A percentile compares a stretch with the other conserved stretches of the same genome.
These are phyloP conservation scores for Tarenaya hassleriana DNA, from an alignment of 345 rosid genomes.

Conservation along the genomic window DNA sequence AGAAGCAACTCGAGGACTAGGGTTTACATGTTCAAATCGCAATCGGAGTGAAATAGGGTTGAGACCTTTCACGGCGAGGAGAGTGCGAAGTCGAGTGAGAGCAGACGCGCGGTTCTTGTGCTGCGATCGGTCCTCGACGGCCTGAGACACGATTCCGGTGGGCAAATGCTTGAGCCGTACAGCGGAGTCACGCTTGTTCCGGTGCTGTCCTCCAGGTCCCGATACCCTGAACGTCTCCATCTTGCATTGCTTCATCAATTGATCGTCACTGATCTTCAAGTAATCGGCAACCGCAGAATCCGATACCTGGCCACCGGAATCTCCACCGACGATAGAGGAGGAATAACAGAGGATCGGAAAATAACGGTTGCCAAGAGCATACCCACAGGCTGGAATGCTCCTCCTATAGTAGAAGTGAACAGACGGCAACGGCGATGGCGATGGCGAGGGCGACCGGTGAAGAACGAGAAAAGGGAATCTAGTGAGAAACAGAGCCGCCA, in stretches of 20 bases:
- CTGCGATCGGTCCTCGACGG: slow-evolving; percentile 87
- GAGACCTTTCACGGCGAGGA: slow-evolving; percentile 68
- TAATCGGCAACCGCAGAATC: slow-evolving; percentile 22
- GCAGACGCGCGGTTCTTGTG: slow-evolving; percentile 91
- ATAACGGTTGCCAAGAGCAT: neutral
- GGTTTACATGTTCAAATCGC: neutral
- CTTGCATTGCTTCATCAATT: slow-evolving; percentile 72
- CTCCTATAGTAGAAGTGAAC: neutral
- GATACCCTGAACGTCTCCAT: slow-evolving; percentile 65
- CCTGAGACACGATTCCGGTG: slow-evolving; percentile 78
- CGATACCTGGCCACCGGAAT: neutral
- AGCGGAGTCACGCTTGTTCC: slow-evolving; percentile 93
- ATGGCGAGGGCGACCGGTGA: slow-evolving; percentile 2
- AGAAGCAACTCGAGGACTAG: neutral
- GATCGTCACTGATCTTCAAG: slow-evolving; percentile 56
- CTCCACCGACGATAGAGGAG: slow-evolving; percentile 14
- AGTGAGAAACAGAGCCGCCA: slow-evolving; percentile 25
- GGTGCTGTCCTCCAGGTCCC: slow-evolving; percentile 96
- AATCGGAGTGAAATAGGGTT: neutral
- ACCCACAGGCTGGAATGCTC: neutral
- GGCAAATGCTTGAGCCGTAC: slow-evolving; percentile 83
- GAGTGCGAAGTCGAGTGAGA: slow-evolving; percentile 65
- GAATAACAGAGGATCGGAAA: slow-evolving; percentile 16
- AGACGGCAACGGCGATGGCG: slow-evolving; percentile 12
- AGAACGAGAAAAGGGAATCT: slow-evolving; percentile 24